A percentile compares a stretch with the other conserved stretches of the same genome.
Evolutionary conservation across 345 rosid species (phyloP).

Genomic region (Boechera divaricarpa): DNA sequence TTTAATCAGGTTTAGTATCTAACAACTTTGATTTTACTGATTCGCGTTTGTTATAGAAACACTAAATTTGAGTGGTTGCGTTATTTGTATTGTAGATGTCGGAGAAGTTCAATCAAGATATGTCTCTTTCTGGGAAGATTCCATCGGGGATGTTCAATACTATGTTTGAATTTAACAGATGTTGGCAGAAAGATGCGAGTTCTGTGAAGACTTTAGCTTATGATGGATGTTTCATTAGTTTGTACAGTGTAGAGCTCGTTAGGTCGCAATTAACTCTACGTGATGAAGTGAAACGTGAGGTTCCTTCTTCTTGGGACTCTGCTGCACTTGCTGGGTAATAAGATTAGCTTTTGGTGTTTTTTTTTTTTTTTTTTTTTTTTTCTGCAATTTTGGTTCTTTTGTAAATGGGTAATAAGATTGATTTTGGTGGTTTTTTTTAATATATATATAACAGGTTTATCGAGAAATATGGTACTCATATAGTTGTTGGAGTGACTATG

Average conservation of each 20-base stretch:
- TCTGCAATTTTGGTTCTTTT: no score
- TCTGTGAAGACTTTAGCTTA: slow-evolving; percentile 66
- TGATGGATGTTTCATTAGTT: slow-evolving; percentile 93
- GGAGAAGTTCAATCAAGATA: slow-evolving; percentile 82
- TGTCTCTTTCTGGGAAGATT: slow-evolving; percentile 80
- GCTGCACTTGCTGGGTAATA: slow-evolving; percentile 78
- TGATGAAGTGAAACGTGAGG: slow-evolving; percentile 72
- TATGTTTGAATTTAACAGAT: slow-evolving; percentile 70
- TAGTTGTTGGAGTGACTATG: slow-evolving; percentile 80
- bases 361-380: no score
- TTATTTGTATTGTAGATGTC: slow-evolving; percentile 70
- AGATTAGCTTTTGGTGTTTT: no score
- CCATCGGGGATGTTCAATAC: slow-evolving; percentile 81
- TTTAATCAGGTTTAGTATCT: slow-evolving; percentile 68
- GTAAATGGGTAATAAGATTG: neutral
- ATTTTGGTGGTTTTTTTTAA: neutral
- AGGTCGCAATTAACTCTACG: slow-evolving; percentile 68
- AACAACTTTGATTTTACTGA: neutral
- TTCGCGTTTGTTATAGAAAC: neutral
- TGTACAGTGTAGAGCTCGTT: slow-evolving; percentile 79
- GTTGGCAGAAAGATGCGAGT: slow-evolving; percentile 90
- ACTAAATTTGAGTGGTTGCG: neutral
- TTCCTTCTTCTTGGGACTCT: slow-evolving; percentile 92
- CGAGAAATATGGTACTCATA: slow-evolving; percentile 84
- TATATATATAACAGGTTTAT: slow-evolving; percentile 57